Base-by-base conservation (phyloP, 768 basidiomycete species). In the Naematelia aurantialba region DNA sequence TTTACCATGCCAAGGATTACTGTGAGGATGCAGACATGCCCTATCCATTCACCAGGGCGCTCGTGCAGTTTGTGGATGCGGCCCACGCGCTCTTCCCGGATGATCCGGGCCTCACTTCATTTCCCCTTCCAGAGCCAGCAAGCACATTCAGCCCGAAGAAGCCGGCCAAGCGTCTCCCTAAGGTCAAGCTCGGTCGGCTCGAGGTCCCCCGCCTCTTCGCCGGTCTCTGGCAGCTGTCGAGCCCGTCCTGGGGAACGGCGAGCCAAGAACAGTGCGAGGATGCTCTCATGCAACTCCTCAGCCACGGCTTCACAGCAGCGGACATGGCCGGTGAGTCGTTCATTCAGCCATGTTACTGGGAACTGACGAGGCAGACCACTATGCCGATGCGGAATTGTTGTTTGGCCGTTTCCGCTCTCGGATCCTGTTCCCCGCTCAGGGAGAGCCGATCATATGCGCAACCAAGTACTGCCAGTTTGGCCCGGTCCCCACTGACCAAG, bases 401-500 rank as follows among this genome's bases (percentile, higher is more conserved):
- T 90, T 88, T 42, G 50, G 48, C 29, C 24, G 42, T 51, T 52
- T 44, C 27, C n/a, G 46, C 52, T 26, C 11, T 49, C 52, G 22
- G n/a, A 11, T 46, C 11, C 11, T 19, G 46, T 47, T 45, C 45
- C 19, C 30, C 5, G 21, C 21, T 30, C 11, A 19, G 45, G 19
- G 45, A 30, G 29, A 22, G 30, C 22, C 59, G 22, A 50, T 87
- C 10, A 61, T 90, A 24, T 87, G 88, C 45, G 88, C 86, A 1
- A 91, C 90, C 1, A 91, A 91, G 72, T 91, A 88, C 88, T 90
- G 89, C 73, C 83, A 89, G 13, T 90, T 90, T 79, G 80, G 82
- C 58, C 77, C 78, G 26, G 78, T 80, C 46, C 46, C 46, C 5
- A 11, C 46, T 8, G 24, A 19, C 46, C n/a, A 14, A 54, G 17